phyloP scores from a whole-genome alignment of 768 basidiomycete genomes.

The Trametes villosa region DNA sequence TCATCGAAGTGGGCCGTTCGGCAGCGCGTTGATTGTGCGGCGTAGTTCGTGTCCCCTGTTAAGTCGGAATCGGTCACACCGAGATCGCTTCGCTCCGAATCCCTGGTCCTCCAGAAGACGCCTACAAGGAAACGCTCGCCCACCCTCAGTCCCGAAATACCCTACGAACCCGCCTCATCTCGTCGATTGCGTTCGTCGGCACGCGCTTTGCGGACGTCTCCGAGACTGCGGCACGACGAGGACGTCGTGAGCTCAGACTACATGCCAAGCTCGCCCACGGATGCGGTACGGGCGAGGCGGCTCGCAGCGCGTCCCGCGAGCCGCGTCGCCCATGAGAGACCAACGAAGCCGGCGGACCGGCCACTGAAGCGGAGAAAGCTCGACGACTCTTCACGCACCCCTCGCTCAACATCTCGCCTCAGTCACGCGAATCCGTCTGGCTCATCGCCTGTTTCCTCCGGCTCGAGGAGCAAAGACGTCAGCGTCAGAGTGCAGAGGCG shows the following conservation, averaged over 20 bases:
- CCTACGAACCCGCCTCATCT: not conserved
- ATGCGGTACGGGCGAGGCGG: constrained; percentile 2
- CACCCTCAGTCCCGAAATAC: not conserved
- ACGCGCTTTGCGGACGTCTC: too few relatives aligned
- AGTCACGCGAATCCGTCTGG: not conserved
- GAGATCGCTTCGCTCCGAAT: not conserved
- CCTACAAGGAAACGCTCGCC: not conserved
- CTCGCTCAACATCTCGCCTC: not conserved
- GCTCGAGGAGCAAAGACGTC: not conserved
- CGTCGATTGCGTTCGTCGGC: not conserved
- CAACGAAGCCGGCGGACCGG: constrained; percentile 1
- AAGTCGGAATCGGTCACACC: not conserved
- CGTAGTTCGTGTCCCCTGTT: not conserved
- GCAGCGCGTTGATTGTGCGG: too few relatives aligned
- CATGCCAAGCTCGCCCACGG: constrained; percentile 16
- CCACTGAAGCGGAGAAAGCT: constrained; percentile 13
- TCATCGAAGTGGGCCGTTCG: too few relatives aligned
- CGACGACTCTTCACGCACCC: not conserved
- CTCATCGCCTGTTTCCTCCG: not conserved
- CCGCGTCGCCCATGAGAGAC: constrained; percentile 11
- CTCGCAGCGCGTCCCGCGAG: not conserved
- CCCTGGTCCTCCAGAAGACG: not conserved
- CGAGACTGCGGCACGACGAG: not conserved
- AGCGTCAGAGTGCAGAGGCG: too few relatives aligned
- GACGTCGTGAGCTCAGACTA: not conserved